Evolutionary conservation across 345 rosid species (phyloP), one percentile per base, ranked within the genome.

Genomic region (Pugionium dolabratum): DNA sequence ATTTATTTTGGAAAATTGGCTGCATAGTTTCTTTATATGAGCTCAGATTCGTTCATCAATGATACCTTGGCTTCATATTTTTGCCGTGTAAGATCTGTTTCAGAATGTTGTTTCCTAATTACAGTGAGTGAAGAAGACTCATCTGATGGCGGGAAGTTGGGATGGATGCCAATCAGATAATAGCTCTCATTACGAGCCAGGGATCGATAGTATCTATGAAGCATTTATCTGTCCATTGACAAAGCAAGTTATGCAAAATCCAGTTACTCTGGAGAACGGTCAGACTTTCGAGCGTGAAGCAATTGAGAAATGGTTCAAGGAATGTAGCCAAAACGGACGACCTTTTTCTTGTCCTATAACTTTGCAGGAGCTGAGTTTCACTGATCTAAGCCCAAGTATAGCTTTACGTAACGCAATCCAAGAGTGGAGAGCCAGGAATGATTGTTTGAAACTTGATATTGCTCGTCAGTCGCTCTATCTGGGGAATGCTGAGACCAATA

Each of bases 361-460:
- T 5, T 80, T 67, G 7, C 79, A 82, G 72, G 85, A 85, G 76
- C 71, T 90, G 18, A 88, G 75, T 72, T 69, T 81, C 31, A 63
- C 82, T 0, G 92, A 94, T 36, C 59, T 94, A 44, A 94, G 84
- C 51, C 92, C 96, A 9, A 90, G 92, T 58, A 75, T 94, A 7
- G 97, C 97, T 39, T 66, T 94, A 78, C 84, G 95, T 49, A 80
- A 82, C 75, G 84, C 95, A 4, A 94, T 94, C 30, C 89, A 94
- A 75, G 97, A 94, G 77, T 94, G 99, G 99, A 90, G 85, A 71
- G 87, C 90, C 32, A 84, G 99, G 78, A 90, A 90, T 64, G 97
- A 90, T 68, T 79, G 80, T 75, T 88, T 83, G 53, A 92, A 90
- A 70, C 92, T 94, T 26, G 97, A 94, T 65, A 75, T 82, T 74